These are phyloP conservation scores for Fusarium aywerte DNA, from an alignment of 2,329 filamentous ascomycete species.

Conservation along the genomic window DNA sequence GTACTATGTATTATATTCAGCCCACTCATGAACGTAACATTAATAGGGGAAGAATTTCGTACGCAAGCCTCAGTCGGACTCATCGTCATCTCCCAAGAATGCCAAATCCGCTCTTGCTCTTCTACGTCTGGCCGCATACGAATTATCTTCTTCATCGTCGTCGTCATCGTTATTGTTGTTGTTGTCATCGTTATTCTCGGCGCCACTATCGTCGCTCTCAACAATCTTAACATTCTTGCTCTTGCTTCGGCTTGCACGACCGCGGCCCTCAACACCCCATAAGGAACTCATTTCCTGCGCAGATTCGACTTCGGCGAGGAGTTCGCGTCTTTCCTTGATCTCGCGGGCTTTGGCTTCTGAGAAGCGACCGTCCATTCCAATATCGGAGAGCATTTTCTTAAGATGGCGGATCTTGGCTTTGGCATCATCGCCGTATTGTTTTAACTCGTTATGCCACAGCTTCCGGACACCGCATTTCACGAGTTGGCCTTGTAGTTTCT, in stretches of 20 bases:
- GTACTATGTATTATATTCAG: conserved; percentile 5
- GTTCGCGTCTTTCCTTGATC: conserved; percentile 88
- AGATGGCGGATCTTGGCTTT: conserved; percentile 87
- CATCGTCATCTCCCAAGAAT: conserved; percentile 76
- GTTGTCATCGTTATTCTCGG: conserved; percentile 40
- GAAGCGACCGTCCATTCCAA: conserved; percentile 90
- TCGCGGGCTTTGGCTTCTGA: conserved; percentile 84
- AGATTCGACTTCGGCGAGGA: conserved; percentile 83
- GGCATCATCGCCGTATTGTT: conserved; percentile 74
- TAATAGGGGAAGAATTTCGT: conserved; percentile 1
- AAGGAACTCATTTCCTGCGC: conserved; percentile 82
- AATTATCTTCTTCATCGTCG: conserved; percentile 46
- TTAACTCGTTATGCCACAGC: conserved; percentile 88
- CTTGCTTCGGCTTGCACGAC: conserved; percentile 56
- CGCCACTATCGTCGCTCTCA: conserved; percentile 48
- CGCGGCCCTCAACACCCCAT: conserved; percentile 72
- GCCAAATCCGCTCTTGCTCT: conserved; percentile 65
- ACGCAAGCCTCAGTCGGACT: conserved; percentile 62
- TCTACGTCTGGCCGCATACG: conserved; percentile 58
- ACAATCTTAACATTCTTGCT: conserved; percentile 47
- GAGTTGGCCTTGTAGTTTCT: conserved; percentile 86
- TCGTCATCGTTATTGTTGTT: conserved; percentile 40
- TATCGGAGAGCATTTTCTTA: conserved; percentile 78
- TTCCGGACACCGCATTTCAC: conserved; percentile 93
- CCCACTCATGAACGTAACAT: conserved; percentile 1